Evolutionary conservation across 2,329 filamentous ascomycete species (phyloP).

Genomic region (Dendrostoma leiphaemia): DNA sequence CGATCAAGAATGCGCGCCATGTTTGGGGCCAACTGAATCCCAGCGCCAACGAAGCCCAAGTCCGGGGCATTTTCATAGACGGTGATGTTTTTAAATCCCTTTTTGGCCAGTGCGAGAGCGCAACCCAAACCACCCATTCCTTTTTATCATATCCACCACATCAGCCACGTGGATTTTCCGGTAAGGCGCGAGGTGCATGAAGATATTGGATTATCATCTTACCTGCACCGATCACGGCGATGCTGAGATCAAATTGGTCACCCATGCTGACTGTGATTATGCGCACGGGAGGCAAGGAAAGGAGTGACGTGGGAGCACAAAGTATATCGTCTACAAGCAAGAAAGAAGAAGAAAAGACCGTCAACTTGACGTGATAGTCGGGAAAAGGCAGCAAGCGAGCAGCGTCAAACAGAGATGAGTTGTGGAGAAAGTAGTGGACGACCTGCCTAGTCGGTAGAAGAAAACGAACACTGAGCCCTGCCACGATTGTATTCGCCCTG

Average conservation of each 20-base stretch:
- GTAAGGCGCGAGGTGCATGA: too few species aligned
- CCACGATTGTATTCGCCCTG: too few species aligned
- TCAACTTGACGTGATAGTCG: too few species aligned
- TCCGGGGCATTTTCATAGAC: conserved; percentile 72
- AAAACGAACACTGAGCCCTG: too few species aligned
- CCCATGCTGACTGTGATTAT: background rate
- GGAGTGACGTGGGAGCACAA: background rate
- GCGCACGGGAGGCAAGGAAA: background rate
- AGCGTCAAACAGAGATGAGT: too few species aligned
- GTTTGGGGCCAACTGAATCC: conserved; percentile 82
- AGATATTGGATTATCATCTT: too few species aligned
- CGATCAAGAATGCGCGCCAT: conserved; percentile 73
- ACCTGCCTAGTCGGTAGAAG: background rate
- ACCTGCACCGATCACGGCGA: conserved; percentile 33
- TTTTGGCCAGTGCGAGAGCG: conserved; percentile 71
- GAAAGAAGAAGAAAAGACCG: too few species aligned
- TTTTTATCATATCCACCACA: too few species aligned
- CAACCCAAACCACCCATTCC: conserved; percentile 77
- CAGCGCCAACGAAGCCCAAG: conserved; percentile 79
- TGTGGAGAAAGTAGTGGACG: background rate
- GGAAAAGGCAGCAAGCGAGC: too few species aligned
- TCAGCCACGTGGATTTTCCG: too few species aligned
- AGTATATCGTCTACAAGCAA: too few species aligned
- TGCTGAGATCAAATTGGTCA: conserved; percentile 25
- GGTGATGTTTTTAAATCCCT: conserved; percentile 70